phyloP scores from a whole-genome alignment of 805 yeast species.

The Aciculoconidium aculeatum region DNA sequence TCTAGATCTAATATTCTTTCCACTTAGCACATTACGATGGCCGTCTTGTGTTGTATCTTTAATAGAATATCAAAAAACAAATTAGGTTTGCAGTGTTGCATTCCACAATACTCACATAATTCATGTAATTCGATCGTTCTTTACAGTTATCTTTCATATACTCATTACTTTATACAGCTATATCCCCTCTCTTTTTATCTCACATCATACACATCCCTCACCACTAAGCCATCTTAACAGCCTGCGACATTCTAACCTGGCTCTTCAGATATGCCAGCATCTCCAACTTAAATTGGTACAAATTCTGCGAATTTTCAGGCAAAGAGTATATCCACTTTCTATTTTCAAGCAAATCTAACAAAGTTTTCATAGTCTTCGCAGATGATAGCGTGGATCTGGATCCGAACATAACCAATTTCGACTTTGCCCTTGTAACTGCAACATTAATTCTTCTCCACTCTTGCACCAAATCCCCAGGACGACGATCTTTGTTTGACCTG shows the following conservation, averaged over 20 bases:
- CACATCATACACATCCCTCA: too few relatives aligned
- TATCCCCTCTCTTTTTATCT: too few relatives aligned
- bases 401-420: conserved; percentile 80
- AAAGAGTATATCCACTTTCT: conserved; percentile 62
- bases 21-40: too few relatives aligned
- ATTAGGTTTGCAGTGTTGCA: too few relatives aligned
- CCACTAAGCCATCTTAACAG: too few relatives aligned
- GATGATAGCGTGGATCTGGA: conserved; percentile 57
- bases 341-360: conserved; percentile 50
- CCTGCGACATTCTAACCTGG: not conserved
- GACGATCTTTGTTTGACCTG: conserved; percentile 60
- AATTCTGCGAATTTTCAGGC: conserved; percentile 21
- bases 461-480: conserved; percentile 70
- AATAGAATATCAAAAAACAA: too few relatives aligned
- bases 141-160: too few relatives aligned
- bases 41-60: too few relatives aligned
- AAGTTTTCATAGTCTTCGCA: conserved; percentile 48
- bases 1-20: too few relatives aligned
- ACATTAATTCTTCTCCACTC: conserved; percentile 95
- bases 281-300: conserved; percentile 1
- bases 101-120: too few relatives aligned
- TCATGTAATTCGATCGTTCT: too few relatives aligned
- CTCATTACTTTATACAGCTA: too few relatives aligned
- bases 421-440: conserved; percentile 85
- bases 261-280: not conserved